These are phyloP conservation scores for Hymenochaete sp. DNA, from an alignment of 1,284 basidiomycete species.

Conservation along the genomic window DNA sequence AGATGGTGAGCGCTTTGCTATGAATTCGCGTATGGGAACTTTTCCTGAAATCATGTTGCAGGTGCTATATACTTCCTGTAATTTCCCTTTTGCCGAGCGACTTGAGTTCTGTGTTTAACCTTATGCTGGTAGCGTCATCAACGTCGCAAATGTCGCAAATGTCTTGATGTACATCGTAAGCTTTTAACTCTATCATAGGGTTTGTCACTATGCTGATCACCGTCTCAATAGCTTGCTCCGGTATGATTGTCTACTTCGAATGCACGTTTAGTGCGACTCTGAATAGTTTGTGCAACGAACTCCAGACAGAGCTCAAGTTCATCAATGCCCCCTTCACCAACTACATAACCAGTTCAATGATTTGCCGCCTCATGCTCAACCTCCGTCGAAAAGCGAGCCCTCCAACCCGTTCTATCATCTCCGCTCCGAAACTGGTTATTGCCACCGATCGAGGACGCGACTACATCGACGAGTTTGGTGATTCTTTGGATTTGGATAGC, in stretches of 20 bases:
- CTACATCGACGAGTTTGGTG: too few relatives aligned
- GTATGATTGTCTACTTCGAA: background rate
- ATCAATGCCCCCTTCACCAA: constrained; percentile 15
- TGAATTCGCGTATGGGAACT: background rate
- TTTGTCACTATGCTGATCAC: background rate
- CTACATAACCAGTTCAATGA: constrained; percentile 11
- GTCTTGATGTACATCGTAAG: constrained; percentile 15
- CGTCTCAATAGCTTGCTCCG: background rate
- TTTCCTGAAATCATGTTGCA: background rate
- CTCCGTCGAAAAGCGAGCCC: too few relatives aligned
- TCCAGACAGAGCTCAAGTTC: constrained; percentile 7
- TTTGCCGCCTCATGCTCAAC: constrained; percentile 13
- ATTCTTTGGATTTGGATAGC: too few relatives aligned
- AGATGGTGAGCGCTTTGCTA: constrained; percentile 7
- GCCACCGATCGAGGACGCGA: too few relatives aligned
- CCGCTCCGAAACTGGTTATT: too few relatives aligned
- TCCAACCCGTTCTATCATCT: too few relatives aligned
- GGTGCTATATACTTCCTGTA: constrained; percentile 16
- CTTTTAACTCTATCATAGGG: background rate
- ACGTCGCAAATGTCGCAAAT: constrained; percentile 14
- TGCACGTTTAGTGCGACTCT: background rate
- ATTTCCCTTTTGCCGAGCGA: background rate
- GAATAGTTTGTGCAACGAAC: too few relatives aligned
- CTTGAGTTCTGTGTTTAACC: background rate
- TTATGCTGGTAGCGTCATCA: constrained; percentile 15